These are phyloP conservation scores for Spizellomyces sp. DNA, from an alignment of 192 early-diverging fungal species.

Conservation along the genomic window DNA sequence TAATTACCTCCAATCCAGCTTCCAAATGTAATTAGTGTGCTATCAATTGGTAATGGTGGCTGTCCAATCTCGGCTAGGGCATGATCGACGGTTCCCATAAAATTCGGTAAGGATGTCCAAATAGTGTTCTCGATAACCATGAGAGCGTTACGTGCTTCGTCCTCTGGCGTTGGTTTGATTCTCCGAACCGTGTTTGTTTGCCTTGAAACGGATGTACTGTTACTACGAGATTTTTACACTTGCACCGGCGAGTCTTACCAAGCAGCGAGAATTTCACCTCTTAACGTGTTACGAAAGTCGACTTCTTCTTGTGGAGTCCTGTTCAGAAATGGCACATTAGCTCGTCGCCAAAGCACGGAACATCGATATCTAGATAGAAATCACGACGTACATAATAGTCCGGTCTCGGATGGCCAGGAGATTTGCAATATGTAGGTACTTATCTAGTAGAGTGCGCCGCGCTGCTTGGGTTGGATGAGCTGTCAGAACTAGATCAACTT, in stretches of 20 bases:
- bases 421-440: constrained; percentile 37
- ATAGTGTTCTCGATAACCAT: constrained; percentile 36
- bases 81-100: constrained; percentile 30
- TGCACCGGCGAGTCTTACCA: constrained; percentile 2
- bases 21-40: constrained; percentile 29
- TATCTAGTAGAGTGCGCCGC: constrained; percentile 34
- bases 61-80: constrained; percentile 32
- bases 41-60: constrained; percentile 24
- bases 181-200: constrained; percentile 39
- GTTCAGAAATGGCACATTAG: not conserved
- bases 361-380: not conserved
- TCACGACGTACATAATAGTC: constrained; percentile 17
- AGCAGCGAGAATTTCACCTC: constrained; percentile 30
- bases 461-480: constrained; percentile 42
- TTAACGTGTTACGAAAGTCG: constrained; percentile 12
- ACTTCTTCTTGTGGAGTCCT: constrained; percentile 31
- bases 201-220: not conserved
- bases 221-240: not conserved
- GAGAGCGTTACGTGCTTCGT: constrained; percentile 39
- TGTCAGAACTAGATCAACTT: constrained; percentile 34
- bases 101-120: constrained; percentile 33
- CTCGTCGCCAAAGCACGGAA: not conserved
- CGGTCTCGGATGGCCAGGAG: constrained; percentile 24
- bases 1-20: constrained; percentile 33
- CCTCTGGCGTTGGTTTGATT: constrained; percentile 39